Evolutionary conservation across 2,329 filamentous ascomycete genomes (phyloP), one percentile per base, ranked within the genome.

Genomic region (Onygenales sp.): DNA sequence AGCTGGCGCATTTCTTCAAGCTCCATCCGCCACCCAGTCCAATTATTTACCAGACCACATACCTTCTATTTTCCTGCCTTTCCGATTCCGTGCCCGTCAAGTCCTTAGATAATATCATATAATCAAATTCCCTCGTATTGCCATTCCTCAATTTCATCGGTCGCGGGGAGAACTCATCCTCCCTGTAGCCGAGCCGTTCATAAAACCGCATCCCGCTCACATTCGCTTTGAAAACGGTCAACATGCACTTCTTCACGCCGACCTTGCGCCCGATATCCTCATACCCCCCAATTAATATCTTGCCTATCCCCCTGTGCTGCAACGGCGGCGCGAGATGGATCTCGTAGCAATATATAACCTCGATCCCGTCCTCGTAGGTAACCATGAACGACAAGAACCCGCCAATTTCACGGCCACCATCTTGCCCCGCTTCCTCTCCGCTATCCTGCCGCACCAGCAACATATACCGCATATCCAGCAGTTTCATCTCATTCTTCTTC

Each of bases 321-420:
- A 74, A 62, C 2, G 49, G 48, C 0, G 71, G 65, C 1, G 65
- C 60, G 6, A 83, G 69, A 58, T 84, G 82, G 10, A 85, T 73
- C 63, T 85, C 82, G 65, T 84, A 85, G 59, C 82, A 76, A 62
- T 84, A 85, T n/a, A 82, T 56, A 5, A 84, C 81, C 10, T 79
- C 73, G 17, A 74, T 65, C 4, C 69, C 70, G 52, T 80, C 77
- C 58, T 81, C 79, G 52, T 78, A 73, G n/a, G 76, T 79, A 55
- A 80, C 65, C 76, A 80, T 78, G 63, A 80, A 80, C 4, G 77
- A 80, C 13, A 77, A 60, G 59, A 81, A 77, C 1, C 71, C 75
- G 2, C 57, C 58, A 37, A 65, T 52, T 5, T 43, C 40, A 11
- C 21, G 34, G 17, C 42, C 27, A 17, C 44, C 39, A n/a, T 14